phyloP scores from a whole-genome alignment of 192 early-diverging fungal species.

The Coemansia asiatica region DNA sequence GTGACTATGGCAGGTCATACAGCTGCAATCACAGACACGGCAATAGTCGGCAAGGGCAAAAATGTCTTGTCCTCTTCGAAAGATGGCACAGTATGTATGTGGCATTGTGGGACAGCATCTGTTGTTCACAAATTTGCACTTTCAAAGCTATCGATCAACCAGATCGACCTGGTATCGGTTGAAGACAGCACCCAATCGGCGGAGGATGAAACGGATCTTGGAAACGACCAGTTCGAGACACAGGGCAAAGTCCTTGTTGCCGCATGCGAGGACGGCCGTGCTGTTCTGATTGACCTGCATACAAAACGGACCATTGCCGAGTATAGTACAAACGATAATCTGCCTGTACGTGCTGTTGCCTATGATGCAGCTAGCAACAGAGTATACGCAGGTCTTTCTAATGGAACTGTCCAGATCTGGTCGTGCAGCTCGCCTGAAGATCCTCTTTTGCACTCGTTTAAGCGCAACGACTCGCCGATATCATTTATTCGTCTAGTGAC shows the following conservation, averaged over 20 bases:
- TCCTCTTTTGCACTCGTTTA: slow-evolving; percentile 19
- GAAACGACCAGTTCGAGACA: slow-evolving; percentile 25
- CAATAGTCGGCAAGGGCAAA: slow-evolving; percentile 65
- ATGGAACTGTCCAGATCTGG: slow-evolving; percentile 41
- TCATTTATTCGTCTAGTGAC: slow-evolving; percentile 32
- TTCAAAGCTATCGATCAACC: slow-evolving; percentile 30
- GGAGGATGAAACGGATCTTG: not conserved
- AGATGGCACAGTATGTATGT: slow-evolving; percentile 49
- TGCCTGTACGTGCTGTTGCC: slow-evolving; percentile 36
- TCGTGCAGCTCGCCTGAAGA: not conserved
- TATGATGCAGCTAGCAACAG: slow-evolving; percentile 17
- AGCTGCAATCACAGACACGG: slow-evolving; percentile 61
- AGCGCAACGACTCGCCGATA: slow-evolving; percentile 30
- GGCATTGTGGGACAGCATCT: slow-evolving; percentile 39
- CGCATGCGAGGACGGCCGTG: slow-evolving; percentile 47
- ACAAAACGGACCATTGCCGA: slow-evolving; percentile 11
- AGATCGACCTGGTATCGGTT: slow-evolving; percentile 16
- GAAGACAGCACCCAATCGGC: not conserved
- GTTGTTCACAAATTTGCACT: slow-evolving; percentile 27
- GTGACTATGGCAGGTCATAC: slow-evolving; percentile 71
- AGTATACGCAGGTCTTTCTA: slow-evolving; percentile 25
- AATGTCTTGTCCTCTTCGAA: slow-evolving; percentile 60
- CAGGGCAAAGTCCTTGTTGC: slow-evolving; percentile 19
- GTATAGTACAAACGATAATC: slow-evolving; percentile 13
- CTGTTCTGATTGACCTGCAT: slow-evolving; percentile 24